phyloP scores from a whole-genome alignment of 2,329 filamentous ascomycete genomes.

The Zasmidium angulare region DNA sequence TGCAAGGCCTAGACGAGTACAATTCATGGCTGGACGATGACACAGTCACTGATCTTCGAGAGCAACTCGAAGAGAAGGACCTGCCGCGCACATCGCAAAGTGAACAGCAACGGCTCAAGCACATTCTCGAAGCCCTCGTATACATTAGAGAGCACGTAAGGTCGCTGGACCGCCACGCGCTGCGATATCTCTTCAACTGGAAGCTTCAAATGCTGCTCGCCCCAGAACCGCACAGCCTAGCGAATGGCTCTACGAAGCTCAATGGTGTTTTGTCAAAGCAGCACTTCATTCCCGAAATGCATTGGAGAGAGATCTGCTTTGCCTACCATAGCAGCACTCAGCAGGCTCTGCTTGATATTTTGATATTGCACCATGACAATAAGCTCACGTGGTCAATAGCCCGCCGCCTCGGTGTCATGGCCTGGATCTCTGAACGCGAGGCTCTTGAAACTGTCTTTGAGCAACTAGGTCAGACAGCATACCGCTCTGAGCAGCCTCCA shows the following conservation, averaged over 20 bases:
- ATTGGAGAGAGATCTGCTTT: constrained; percentile 77
- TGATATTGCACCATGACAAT: constrained; percentile 71
- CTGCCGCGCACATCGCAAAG: constrained; percentile 31
- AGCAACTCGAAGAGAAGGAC: constrained; percentile 51
- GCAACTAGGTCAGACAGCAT: constrained; percentile 86
- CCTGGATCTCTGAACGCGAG: constrained; percentile 81
- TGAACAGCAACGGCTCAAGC: constrained; percentile 27
- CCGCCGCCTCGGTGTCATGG: constrained; percentile 83
- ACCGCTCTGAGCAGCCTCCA: constrained; percentile 81
- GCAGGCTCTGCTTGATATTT: constrained; percentile 76
- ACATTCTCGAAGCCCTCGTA: constrained; percentile 27
- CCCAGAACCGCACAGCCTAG: constrained; percentile 1
- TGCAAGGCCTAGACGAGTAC: constrained; percentile 37
- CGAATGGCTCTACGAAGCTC: constrained; percentile 27
- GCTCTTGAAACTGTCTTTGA: constrained; percentile 85
- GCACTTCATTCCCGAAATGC: constrained; percentile 45
- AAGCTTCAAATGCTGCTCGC: constrained; percentile 25
- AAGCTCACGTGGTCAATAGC: constrained; percentile 83
- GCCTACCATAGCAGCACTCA: constrained; percentile 70
- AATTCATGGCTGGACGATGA: constrained; percentile 19
- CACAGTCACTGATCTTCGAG: constrained; percentile 25
- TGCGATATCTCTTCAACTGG: constrained; percentile 36
- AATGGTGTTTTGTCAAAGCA: constrained; percentile 11
- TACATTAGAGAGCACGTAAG: constrained; percentile 28
- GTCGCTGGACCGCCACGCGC: constrained; percentile 28